A percentile compares a stretch with the other conserved stretches of the same genome.
Evolutionary conservation across 495 filamentous ascomycete species (phyloP).

Genomic region (Aspergillus ellipticus): DNA sequence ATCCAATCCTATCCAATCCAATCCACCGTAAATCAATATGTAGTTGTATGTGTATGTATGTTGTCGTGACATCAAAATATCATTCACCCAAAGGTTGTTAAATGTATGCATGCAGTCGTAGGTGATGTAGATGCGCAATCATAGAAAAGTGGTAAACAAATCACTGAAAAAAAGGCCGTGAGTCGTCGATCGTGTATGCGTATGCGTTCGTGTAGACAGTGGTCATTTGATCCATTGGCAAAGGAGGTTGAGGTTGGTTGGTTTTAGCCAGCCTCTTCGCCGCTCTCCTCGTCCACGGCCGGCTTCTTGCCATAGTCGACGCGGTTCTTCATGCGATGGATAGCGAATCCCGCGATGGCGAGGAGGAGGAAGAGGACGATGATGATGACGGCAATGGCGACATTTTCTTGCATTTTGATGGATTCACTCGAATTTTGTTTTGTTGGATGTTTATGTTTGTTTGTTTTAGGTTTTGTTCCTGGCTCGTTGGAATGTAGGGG

Average conservation of each 20-base stretch:
- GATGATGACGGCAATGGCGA: conserved; percentile 78
- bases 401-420: conserved; percentile 64
- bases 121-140: not conserved
- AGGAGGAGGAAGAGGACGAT: conserved; percentile 74
- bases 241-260: no score
- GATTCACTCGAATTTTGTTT: not conserved
- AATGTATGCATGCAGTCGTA: not conserved
- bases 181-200: no score
- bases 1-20: not conserved
- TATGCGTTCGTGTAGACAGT: not conserved
- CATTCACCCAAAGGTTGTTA: not conserved
- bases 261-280: conserved; percentile 27
- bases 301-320: conserved; percentile 31
- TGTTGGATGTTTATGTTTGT: not conserved
- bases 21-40: conserved; percentile 1
- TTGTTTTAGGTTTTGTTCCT: not conserved
- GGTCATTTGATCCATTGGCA: not conserved
- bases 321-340: conserved; percentile 54
- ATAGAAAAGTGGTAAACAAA: not conserved
- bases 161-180: not conserved
- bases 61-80: not conserved
- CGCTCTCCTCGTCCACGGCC: conserved; percentile 41
- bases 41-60: conserved; percentile 4
- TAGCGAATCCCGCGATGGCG: conserved; percentile 63
- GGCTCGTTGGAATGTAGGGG: not conserved